phyloP scores from a whole-genome alignment of 1,284 basidiomycete genomes.

The Cryptococcus jaspeensis region DNA sequence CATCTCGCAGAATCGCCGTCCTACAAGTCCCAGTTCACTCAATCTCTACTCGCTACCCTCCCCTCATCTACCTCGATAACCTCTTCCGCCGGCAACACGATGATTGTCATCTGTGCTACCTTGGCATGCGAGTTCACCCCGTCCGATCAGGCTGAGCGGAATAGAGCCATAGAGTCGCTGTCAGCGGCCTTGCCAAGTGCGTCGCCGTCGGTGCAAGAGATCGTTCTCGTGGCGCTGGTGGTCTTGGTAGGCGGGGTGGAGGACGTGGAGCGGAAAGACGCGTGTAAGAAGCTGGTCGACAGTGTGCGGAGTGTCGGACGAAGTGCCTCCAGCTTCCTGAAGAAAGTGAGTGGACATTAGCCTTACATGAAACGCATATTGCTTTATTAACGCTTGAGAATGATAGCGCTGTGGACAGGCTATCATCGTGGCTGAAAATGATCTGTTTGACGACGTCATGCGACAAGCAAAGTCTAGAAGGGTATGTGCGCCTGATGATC shows the following conservation, averaged over 20 bases:
- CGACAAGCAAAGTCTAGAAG: not conserved
- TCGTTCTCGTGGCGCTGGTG: constrained; percentile 24
- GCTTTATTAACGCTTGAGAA: too few species aligned
- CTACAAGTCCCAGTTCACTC: not conserved
- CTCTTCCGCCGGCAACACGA: not conserved
- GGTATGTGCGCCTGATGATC: not conserved
- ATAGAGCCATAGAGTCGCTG: not conserved
- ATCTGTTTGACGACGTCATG: constrained; percentile 3
- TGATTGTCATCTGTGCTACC: constrained; percentile 16
- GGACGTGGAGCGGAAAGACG: not conserved
- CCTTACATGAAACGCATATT: too few species aligned
- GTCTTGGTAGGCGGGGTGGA: constrained; percentile 8
- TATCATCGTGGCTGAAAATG: not conserved
- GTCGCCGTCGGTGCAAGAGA: constrained; percentile 26
- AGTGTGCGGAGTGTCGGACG: constrained; percentile 1
- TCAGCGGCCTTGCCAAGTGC: constrained; percentile 1
- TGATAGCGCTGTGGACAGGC: not conserved
- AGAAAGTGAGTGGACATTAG: constrained; percentile 5
- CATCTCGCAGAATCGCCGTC: not conserved
- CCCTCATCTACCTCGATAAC: not conserved
- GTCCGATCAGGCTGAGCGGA: not conserved
- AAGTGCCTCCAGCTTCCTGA: constrained; percentile 3
- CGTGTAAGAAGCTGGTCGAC: not conserved
- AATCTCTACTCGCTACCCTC: not conserved
- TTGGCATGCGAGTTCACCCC: constrained; percentile 16